Base-by-base conservation (phyloP, 2,329 filamentous ascomycete genomes). In the Aspergillus sp. region DNA sequence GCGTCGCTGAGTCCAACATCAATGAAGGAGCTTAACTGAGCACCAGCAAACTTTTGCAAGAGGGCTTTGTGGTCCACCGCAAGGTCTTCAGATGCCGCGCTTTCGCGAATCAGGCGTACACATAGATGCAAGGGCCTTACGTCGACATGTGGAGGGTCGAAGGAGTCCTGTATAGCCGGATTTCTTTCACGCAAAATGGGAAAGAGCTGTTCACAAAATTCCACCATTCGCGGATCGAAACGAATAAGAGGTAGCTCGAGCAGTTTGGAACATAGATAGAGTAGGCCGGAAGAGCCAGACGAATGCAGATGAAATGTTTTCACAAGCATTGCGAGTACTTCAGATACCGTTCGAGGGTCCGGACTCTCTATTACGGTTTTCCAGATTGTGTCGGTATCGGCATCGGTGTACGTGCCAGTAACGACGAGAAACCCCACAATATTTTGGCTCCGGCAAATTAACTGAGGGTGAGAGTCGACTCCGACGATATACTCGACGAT, bases 401-500 rank as follows among this genome's bases (percentile, higher is more conserved):
- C 76, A 35, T 86, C 74, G 0, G 83, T 85, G 73, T 93, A 96
- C 14, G 86, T 88, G 54, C 82, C 82, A 0, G 90, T 95, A 14
- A 95, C 89, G 21, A 91, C 84, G 52, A 98, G 80, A 68, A 98
- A 98, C 1, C 90, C 90, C 48, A 97, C 81, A 53, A 98, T 90
- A 62, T 96, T 96, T 41, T 84, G 82, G 67, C 90, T 90, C 64
- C 92, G 87, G 37, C 84, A 82, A 19, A 96, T 95, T 53, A 98
- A 86, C 69, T 96, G 92, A 1, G 93, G 91, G 68, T 98, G 95
- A 33, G 93, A 97, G 56, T 92, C 92, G 14, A 93, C 87, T 2
- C 93, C 91, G 52, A 97, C 84, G 46, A 99, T 87, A 73, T 97
- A 98, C 58, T 92, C 86, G 23, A 96, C 84, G 25, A 98, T 79